Percentiles rank a stretch among this genome's conserved stretches.
phyloP scores from a whole-genome alignment of 2,329 filamentous ascomycete genomes.

The Colletotrichum cereale region DNA sequence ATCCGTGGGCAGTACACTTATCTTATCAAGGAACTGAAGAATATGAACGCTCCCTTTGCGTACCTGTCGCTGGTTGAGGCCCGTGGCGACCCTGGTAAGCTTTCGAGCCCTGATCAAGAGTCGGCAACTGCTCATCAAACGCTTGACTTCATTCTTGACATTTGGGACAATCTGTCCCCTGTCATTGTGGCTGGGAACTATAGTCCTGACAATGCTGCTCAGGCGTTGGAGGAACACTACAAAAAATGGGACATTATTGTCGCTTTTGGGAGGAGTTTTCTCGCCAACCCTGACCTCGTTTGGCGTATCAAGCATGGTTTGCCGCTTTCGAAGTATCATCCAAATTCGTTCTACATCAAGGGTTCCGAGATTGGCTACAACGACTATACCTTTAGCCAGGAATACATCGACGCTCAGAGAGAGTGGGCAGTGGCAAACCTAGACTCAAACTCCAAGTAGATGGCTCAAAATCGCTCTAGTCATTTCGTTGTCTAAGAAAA shows the following conservation, averaged over 20 bases:
- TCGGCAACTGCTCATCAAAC: slow-evolving; percentile 47
- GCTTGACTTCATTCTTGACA: slow-evolving; percentile 48
- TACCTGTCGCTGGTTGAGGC: slow-evolving; percentile 49
- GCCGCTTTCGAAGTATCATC: slow-evolving; percentile 44
- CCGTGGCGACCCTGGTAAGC: slow-evolving; percentile 42
- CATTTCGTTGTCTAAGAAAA: too few relatives aligned
- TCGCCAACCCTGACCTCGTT: slow-evolving; percentile 48
- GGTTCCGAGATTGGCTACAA: slow-evolving; percentile 31
- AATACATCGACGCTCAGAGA: slow-evolving; percentile 26
- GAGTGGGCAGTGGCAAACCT: slow-evolving; percentile 13
- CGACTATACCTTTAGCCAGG: slow-evolving; percentile 23
- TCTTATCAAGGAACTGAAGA: slow-evolving; percentile 46
- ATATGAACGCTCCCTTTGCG: slow-evolving; percentile 44
- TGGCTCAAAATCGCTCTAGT: not conserved
- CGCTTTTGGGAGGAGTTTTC: slow-evolving; percentile 47
- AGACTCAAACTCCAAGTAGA: slow-evolving; percentile 9
- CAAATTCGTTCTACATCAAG: slow-evolving; percentile 44
- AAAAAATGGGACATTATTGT: slow-evolving; percentile 47
- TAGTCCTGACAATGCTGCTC: slow-evolving; percentile 37
- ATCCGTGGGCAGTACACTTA: slow-evolving; percentile 43
- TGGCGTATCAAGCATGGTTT: slow-evolving; percentile 45
- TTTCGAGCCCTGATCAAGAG: slow-evolving; percentile 52
- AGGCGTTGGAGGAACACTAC: slow-evolving; percentile 45
- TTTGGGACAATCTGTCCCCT: slow-evolving; percentile 46
- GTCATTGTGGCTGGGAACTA: slow-evolving; percentile 48